phyloP scores from a whole-genome alignment of 345 rosid genomes.

The Pugionium dolabratum region DNA sequence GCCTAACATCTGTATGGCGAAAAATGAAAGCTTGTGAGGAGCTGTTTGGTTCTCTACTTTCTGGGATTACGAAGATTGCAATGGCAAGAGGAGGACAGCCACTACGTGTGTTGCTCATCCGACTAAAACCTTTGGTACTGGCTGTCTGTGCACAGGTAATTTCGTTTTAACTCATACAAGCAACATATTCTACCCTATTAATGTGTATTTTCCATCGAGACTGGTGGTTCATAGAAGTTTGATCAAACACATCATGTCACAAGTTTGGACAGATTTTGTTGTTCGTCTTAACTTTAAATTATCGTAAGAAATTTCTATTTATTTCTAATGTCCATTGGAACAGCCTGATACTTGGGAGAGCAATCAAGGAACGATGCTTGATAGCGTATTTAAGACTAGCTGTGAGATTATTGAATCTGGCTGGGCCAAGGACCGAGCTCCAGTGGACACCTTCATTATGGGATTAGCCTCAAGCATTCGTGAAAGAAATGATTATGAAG shows the following conservation, averaged over 20 bases:
- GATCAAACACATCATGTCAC: conserved; percentile 17
- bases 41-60: conserved; percentile 75
- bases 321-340: conserved; percentile 32
- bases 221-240: conserved; percentile 19
- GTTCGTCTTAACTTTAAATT: conserved; percentile 5
- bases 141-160: conserved; percentile 86
- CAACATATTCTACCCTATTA: conserved; percentile 20
- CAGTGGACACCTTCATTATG: conserved; percentile 92
- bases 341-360: conserved; percentile 87
- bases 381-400: conserved; percentile 74
- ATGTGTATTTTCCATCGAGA: conserved; percentile 11
- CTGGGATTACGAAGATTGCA: conserved; percentile 85
- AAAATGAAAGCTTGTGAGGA: conserved; percentile 90
- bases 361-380: conserved; percentile 83
- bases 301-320: conserved; percentile 17
- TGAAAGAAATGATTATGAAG: conserved; percentile 87
- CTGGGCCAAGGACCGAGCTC: conserved; percentile 93
- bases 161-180: conserved; percentile 19
- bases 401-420: conserved; percentile 90
- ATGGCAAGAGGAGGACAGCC: conserved; percentile 92
- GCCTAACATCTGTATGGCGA: conserved; percentile 91
- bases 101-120: conserved; percentile 90
- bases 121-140: conserved; percentile 85
- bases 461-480: conserved; percentile 88
- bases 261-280: not conserved